Percentiles rank a stretch among this genome's conserved stretches.
These are phyloP conservation scores for Penicillium sp. DNA, from an alignment of 2,329 filamentous ascomycete genomes.

Conservation along the genomic window DNA sequence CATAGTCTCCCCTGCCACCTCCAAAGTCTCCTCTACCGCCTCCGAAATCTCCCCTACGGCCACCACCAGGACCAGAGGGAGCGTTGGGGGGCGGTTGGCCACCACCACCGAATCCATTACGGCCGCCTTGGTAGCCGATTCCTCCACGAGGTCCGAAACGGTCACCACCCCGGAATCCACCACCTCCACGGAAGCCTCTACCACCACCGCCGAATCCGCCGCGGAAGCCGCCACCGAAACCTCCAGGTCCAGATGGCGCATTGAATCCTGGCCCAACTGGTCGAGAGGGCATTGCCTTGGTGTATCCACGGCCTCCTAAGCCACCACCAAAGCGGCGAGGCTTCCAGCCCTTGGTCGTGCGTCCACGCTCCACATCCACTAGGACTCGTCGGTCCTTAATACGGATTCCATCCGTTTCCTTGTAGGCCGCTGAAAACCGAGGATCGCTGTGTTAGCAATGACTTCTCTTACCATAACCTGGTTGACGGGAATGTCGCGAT, in stretches of 20 bases:
- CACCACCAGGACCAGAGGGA: constrained; percentile 56
- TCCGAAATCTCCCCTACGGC: constrained; percentile 53
- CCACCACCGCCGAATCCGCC: constrained; percentile 53
- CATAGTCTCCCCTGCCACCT: constrained; percentile 10
- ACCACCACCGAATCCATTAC: constrained; percentile 50
- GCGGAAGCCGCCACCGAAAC: constrained; percentile 55
- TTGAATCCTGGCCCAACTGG: constrained; percentile 53
- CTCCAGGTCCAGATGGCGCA: constrained; percentile 35
- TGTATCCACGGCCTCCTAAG: constrained; percentile 89
- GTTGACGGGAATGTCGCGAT: neutral
- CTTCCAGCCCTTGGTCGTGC: constrained; percentile 91
- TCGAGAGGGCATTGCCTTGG: constrained; percentile 64
- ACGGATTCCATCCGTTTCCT: constrained; percentile 79
- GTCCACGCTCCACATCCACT: constrained; percentile 93
- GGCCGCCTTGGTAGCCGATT: constrained; percentile 60
- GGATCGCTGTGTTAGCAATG: constrained; percentile 39
- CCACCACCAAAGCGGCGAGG: constrained; percentile 89
- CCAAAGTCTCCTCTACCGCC: constrained; percentile 45
- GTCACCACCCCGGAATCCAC: constrained; percentile 33
- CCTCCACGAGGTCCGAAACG: constrained; percentile 51
- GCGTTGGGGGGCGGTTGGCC: constrained; percentile 51
- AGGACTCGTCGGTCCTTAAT: constrained; percentile 91
- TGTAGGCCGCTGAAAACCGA: constrained; percentile 79
- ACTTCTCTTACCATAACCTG: constrained; percentile 18
- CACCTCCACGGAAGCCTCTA: constrained; percentile 3